Evolutionary conservation across 2,329 filamentous ascomycete genomes (phyloP).

Genomic region (Fusarium fujikuroi): DNA sequence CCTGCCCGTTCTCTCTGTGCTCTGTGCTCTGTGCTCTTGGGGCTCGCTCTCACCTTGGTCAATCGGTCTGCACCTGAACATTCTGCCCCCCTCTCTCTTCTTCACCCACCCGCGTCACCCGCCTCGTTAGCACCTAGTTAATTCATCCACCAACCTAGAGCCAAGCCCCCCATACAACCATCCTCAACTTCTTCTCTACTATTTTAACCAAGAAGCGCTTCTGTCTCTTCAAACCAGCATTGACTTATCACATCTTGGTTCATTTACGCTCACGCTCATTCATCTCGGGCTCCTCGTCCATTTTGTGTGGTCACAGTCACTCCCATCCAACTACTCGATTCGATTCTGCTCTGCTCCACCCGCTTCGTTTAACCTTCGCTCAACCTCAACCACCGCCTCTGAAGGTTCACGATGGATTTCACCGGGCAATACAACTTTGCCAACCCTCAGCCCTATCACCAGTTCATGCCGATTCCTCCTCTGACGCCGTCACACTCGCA

Average conservation of each 20-base stretch:
- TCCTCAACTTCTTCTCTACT: slow-evolving; percentile 6
- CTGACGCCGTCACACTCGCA: slow-evolving; percentile 67
- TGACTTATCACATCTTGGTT: slow-evolving; percentile 4
- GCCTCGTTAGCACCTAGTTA: slow-evolving; percentile 5
- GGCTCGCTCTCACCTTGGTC: neutral
- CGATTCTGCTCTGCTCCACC: slow-evolving; percentile 23
- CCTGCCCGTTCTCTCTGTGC: neutral
- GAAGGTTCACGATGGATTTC: slow-evolving; percentile 60
- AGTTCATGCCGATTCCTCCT: slow-evolving; percentile 64
- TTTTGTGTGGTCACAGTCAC: slow-evolving; percentile 5
- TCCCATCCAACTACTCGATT: slow-evolving; percentile 16
- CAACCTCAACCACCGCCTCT: slow-evolving; percentile 4
- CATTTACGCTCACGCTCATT: neutral
- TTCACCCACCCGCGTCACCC: slow-evolving; percentile 12
- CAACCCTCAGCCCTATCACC: slow-evolving; percentile 62
- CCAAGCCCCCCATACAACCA: slow-evolving; percentile 14
- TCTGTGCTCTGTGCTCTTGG: neutral
- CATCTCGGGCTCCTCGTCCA: slow-evolving; percentile 1
- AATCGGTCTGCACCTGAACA: slow-evolving; percentile 12
- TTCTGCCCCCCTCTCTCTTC: slow-evolving; percentile 12
- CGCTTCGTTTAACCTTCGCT: slow-evolving; percentile 3
- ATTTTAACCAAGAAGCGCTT: slow-evolving; percentile 10
- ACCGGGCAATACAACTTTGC: slow-evolving; percentile 59
- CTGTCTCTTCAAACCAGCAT: neutral
- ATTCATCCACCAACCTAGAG: slow-evolving; percentile 11